Evolutionary conservation across 805 yeast species (phyloP), one percentile per base, ranked within the genome.

Genomic region (Saccharomycopsis olivae): DNA sequence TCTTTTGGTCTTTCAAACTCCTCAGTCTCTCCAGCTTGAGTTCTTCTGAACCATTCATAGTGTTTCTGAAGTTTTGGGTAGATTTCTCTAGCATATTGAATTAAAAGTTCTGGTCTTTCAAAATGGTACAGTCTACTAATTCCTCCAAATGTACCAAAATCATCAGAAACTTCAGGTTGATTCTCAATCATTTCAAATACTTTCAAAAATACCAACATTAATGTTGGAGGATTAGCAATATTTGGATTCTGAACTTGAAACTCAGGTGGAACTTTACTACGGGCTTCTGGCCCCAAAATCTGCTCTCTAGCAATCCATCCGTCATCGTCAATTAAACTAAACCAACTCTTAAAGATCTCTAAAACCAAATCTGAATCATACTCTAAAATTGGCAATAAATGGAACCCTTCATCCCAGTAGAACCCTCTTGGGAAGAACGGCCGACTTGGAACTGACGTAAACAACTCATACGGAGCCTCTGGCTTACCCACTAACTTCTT

Each of bases 381-480:
- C 35, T 80, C 79, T 50, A 83, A 58, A 29, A 92, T 63, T 5
- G 94, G 94, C 30, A 88, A 64, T 44, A 89, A 64, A 57, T 89
- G 96, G 59, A 92, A 92, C 0, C 98, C 98, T 60, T 92, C 98
- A 59, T 92, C 98, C 98, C 98, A 92, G 54, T 84, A 86, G 54
- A 92, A 92, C 0, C 98, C 98, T 47, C 98, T 70, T 3, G 98
- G 97, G 59, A 92, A 92, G 53, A 84, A 85, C 1, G 95, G 85
- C 38, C 98, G 69, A 36, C 95, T 84, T 2, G 98, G 98, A 25
- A 86, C 92, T 17, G 86, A 67, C 0, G 92, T 72, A 52, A 87
- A 84, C 36, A 92, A 60, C 48, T 78, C 84, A 45, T 63, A 60
- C 1, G 95, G 95, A 0, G 88, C 92, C 52, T 84, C 95, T 11